Evolutionary conservation across 2,329 filamentous ascomycete genomes (phyloP).

Genomic region (Aureobasidium lini): DNA sequence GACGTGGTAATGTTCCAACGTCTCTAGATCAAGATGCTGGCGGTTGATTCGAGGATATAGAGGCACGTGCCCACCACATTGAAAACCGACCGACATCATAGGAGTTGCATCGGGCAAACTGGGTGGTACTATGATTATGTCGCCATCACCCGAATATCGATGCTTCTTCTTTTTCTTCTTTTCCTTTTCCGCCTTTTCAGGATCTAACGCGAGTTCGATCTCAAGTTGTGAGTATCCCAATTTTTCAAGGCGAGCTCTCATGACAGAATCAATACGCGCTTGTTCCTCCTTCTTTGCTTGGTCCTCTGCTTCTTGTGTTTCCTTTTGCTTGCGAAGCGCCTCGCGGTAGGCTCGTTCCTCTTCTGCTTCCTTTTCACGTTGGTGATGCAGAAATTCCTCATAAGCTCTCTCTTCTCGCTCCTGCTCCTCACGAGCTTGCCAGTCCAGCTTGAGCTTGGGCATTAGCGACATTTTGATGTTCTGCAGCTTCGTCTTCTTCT

Average conservation of each 20-base stretch:
- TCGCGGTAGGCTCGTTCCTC: slow-evolving; percentile 14
- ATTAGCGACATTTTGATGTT: too few relatives aligned
- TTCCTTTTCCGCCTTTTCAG: slow-evolving; percentile 36
- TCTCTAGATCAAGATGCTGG: slow-evolving; percentile 39
- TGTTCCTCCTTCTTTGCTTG: slow-evolving; percentile 33
- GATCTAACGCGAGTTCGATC: slow-evolving; percentile 43
- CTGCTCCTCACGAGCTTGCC: neutral
- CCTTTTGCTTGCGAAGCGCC: slow-evolving; percentile 18
- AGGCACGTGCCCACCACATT: too few relatives aligned
- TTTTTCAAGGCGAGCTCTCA: slow-evolving; percentile 38
- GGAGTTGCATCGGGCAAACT: neutral
- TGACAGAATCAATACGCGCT: slow-evolving; percentile 36
- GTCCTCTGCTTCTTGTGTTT: slow-evolving; percentile 35
- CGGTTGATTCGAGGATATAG: slow-evolving; percentile 41
- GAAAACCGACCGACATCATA: too few relatives aligned
- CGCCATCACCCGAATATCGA: neutral
- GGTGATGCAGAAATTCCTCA: neutral
- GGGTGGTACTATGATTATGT: neutral
- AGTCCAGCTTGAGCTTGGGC: neutral
- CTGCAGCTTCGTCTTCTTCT: slow-evolving; percentile 16
- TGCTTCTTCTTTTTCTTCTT: slow-evolving; percentile 14
- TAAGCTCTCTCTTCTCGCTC: slow-evolving; percentile 17
- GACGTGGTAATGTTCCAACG: slow-evolving; percentile 40
- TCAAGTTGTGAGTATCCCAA: slow-evolving; percentile 39
- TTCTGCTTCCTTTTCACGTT: slow-evolving; percentile 15